Percentiles rank a stretch among this genome's conserved stretches.
Conservation (phyloP, 2,329 filamentous ascomycete genomes). For the Laburnicola sp. region DNA sequence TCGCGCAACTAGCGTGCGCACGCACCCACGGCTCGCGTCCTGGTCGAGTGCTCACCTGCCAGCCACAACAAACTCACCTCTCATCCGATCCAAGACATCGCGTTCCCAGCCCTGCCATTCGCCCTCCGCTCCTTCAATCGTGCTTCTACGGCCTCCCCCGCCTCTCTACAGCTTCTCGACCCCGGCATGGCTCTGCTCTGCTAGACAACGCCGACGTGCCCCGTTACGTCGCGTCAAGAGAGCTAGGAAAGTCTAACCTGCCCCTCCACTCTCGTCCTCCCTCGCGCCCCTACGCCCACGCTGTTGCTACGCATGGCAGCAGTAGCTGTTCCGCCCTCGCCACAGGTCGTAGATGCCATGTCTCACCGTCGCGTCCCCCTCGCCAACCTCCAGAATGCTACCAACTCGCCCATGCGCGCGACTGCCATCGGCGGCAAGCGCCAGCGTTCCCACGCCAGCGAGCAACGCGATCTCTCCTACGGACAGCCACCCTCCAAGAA, state of each 20-base stretch:
- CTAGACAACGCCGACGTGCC: slow-evolving; percentile 35
- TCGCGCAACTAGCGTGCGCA: slow-evolving; percentile 9
- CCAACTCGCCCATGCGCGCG: slow-evolving; percentile 83
- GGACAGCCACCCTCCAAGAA: slow-evolving; percentile 88
- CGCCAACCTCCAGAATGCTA: slow-evolving; percentile 86
- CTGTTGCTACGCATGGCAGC: slow-evolving; percentile 68
- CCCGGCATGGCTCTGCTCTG: slow-evolving; percentile 34
- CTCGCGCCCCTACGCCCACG: slow-evolving; percentile 18
- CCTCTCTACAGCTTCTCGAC: slow-evolving; percentile 11
- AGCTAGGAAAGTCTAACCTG: slow-evolving; percentile 35
- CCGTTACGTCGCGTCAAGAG: slow-evolving; percentile 40
- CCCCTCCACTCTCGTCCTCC: slow-evolving; percentile 28
- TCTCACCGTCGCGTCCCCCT: slow-evolving; percentile 80
- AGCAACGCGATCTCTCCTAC: slow-evolving; percentile 75
- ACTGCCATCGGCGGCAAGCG: slow-evolving; percentile 69
- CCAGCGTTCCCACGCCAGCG: slow-evolving; percentile 71
- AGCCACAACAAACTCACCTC: slow-evolving; percentile 37
- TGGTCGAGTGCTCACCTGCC: slow-evolving; percentile 24
- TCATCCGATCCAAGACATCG: slow-evolving; percentile 23
- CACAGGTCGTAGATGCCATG: slow-evolving; percentile 71
- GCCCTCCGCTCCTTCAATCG: slow-evolving; percentile 36
- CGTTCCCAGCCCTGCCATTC: slow-evolving; percentile 23
- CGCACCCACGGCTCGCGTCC: slow-evolving; percentile 7
- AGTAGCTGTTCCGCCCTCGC: slow-evolving; percentile 75
- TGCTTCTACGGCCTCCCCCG: slow-evolving; percentile 17